These are phyloP conservation scores for Plectosphaerella cucumerina DNA, from an alignment of 2,329 filamentous ascomycete species.

Conservation along the genomic window DNA sequence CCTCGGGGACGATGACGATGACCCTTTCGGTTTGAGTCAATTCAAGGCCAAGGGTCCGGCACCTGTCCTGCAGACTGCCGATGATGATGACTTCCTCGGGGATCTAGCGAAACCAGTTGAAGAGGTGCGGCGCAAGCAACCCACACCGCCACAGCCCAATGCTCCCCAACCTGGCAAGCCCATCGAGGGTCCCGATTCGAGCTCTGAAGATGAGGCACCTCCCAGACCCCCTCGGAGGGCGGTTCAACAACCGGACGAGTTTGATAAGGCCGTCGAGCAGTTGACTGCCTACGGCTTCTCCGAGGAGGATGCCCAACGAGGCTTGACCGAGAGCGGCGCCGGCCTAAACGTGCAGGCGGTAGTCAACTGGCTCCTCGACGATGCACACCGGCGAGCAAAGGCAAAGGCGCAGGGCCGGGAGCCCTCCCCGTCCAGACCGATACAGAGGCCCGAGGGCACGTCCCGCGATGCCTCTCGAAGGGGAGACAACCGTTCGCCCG, in stretches of 20 bases:
- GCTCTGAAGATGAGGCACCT: conserved; percentile 39
- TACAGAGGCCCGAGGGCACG: conserved; percentile 25
- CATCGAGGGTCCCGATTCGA: conserved; percentile 47
- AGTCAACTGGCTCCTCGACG: conserved; percentile 83
- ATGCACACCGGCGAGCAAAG: conserved; percentile 81
- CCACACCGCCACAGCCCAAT: conserved; percentile 27
- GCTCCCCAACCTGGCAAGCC: conserved; percentile 50
- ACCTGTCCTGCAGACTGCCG: conserved; percentile 25
- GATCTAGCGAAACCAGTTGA: conserved; percentile 62
- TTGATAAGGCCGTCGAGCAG: conserved; percentile 79
- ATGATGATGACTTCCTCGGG: conserved; percentile 63
- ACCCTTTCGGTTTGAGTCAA: conserved; percentile 78
- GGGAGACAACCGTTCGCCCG: conserved; percentile 52
- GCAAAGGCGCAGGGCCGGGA: conserved; percentile 59
- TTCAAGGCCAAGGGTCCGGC: conserved; percentile 41
- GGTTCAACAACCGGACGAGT: conserved; percentile 29
- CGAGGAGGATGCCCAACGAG: conserved; percentile 74
- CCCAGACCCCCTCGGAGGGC: not conserved
- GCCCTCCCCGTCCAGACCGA: conserved; percentile 29
- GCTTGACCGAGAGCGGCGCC: conserved; percentile 73
- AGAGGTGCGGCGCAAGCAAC: conserved; percentile 49
- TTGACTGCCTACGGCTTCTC: conserved; percentile 94
- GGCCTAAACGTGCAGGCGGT: conserved; percentile 80
- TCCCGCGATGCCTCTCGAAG: conserved; percentile 14
- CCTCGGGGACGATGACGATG: conserved; percentile 63